Evolutionary conservation across 2,329 filamentous ascomycete genomes (phyloP), one percentile per base, ranked within the genome.

Genomic region (Trichoderma polysporum): DNA sequence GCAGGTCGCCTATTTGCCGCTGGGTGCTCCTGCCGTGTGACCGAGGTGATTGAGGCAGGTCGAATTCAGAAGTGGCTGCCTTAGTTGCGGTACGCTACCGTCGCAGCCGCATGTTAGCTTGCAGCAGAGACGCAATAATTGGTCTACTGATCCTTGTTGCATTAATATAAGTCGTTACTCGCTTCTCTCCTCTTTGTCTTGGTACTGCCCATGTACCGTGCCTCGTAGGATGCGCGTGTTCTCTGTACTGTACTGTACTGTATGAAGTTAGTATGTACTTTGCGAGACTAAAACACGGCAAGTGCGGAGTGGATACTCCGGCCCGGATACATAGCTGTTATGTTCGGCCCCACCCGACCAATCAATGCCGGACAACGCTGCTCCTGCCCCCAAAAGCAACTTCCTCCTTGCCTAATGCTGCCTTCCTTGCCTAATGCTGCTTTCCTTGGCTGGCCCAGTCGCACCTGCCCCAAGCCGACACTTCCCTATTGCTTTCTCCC

Each of bases 1-100:
- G 60, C 60, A 63, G 33, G 49, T 54, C 49, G 60, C 60, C 60
- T 53, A 60, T 35, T 49, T 60, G 57, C 41, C 49, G 49, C 60
- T 27, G 52, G 10, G 41, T 31, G 45, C 25, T 31, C 57, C 29
- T 27, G 58, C 31, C 57, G 54, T 58, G 56, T 41, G 56, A 58
- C 31, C 56, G 37, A 25, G 22, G 37, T 47, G 56, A 37, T 29
- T 22, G 25, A 45, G 37, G 56, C 35, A 58, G 27, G 37, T 29
- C 27, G 50, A 10, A 53, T 31, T 29, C 12, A 27, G 50, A 53
- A 27, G 50, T 31, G 50, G 50, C 50, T 53, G 50, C 50, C 27
- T 33, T 53, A 53, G 50, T 22, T 45, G 41, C n/a, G 41, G 50
- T 15, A 29, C 17, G 0, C 27, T 1, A 53, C 27, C 22, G 10